Base-by-base conservation (phyloP, 2,329 filamentous ascomycete genomes). In the Dryadomyces quercivorus region DNA sequence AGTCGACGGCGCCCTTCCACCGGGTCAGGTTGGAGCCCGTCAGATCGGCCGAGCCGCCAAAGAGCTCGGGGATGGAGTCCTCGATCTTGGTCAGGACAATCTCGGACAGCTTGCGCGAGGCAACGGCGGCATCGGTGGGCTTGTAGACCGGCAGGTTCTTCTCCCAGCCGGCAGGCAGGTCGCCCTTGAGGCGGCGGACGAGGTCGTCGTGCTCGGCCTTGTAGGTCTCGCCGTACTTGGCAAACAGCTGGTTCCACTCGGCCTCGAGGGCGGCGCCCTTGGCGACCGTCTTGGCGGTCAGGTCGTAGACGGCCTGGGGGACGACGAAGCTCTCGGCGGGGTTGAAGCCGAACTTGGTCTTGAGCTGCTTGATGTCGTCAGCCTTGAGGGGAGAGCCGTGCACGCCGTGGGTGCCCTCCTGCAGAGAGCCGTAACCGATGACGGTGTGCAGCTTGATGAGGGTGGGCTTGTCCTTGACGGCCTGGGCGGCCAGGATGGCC, bases 21-120 rank as follows among this genome's bases (percentile, higher is more conserved):
- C 91, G 85, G 63, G 93, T 98, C 77, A 97, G 85, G 82, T 98
- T 98, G 69, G 93, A 97, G 68, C 89, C 89, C 69, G 93, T 98
- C 79, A 98, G 73, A 80, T 98, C 93, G 64, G 93, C 93, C 61
- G 93, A 98, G 65, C 93, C 93, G 70, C 92, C 95, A 58, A 98
- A 73, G 56, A 98, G 84, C 74, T 97, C 93, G 62, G 93, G 93
- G 54, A 98, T 69, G 61, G 76, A 81, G 52, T 79, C 73, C 77
- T 95, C 82, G 65, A 98, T 85, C 72, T 91, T 92, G 76, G 85
- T 79, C 61, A 98, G 83, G 56, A 97, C 91, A 58, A 81, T 85
- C 81, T 98, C 92, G 61, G 92, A 97, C 57, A 97, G 85, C 80
- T 97, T 98, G 70, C 93, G 86, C 63, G 92, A 93, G 61, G 93